Evolutionary conservation across 805 yeast genomes (phyloP).

Genomic region (Myxozyma neglecta): DNA sequence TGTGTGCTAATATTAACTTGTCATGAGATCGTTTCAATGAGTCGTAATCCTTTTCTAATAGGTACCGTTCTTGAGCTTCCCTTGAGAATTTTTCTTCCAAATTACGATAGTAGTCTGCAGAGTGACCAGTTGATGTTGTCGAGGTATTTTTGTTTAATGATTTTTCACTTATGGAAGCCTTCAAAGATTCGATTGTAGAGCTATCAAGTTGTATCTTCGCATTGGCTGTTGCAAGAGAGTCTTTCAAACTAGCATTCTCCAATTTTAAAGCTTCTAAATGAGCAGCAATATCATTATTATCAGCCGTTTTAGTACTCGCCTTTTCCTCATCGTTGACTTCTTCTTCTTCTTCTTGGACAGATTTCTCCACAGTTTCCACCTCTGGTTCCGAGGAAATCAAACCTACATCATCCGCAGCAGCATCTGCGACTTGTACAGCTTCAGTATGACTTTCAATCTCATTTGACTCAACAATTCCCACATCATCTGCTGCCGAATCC

Average conservation of each 20-base stretch:
- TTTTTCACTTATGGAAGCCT: not conserved
- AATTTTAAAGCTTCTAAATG: constrained; percentile 7
- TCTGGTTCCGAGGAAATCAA: constrained; percentile 10
- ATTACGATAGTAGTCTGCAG: constrained; percentile 14
- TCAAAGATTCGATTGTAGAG: constrained; percentile 10
- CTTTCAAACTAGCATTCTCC: constrained; percentile 24
- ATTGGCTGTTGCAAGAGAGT: constrained; percentile 27
- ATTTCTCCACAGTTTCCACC: constrained; percentile 38
- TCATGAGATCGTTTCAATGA: constrained; percentile 26
- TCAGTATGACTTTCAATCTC: too few relatives aligned
- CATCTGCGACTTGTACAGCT: too few relatives aligned
- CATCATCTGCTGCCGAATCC: constrained; percentile 48
- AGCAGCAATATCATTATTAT: constrained; percentile 6
- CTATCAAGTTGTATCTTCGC: constrained; percentile 26
- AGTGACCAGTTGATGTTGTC: not conserved
- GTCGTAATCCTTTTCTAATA: constrained; percentile 27
- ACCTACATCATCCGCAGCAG: not conserved
- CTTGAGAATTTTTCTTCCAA: constrained; percentile 29
- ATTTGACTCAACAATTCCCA: not conserved
- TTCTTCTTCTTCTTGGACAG: constrained; percentile 40
- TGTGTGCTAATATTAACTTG: constrained; percentile 20
- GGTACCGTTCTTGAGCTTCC: constrained; percentile 30
- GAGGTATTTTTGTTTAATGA: not conserved
- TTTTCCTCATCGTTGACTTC: constrained; percentile 2
- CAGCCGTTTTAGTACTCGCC: not conserved